Percentiles rank a stretch among this genome's conserved stretches.
Evolutionary conservation across 2,329 filamentous ascomycete genomes (phyloP).

Genomic region (Pochonia chlamydosporia): DNA sequence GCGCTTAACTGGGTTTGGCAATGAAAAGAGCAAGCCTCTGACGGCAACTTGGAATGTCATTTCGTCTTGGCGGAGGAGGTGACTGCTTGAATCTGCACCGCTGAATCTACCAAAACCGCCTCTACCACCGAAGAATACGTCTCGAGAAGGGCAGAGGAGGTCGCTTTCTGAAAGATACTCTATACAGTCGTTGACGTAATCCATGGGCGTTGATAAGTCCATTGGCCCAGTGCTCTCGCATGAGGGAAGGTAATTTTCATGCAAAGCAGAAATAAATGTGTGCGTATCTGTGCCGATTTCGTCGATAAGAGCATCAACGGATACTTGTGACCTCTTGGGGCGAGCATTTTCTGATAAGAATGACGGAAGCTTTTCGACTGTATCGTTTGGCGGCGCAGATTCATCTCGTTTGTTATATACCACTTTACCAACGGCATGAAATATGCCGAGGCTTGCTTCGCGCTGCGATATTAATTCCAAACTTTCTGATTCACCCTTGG

Average conservation of each 20-base stretch:
- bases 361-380: slow-evolving; percentile 50
- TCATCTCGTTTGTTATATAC: slow-evolving; percentile 90
- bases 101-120: slow-evolving; percentile 36
- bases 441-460: slow-evolving; percentile 86
- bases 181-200: slow-evolving; percentile 79
- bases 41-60: slow-evolving; percentile 90
- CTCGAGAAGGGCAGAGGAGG: slow-evolving; percentile 69
- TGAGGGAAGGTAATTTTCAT: slow-evolving; percentile 89
- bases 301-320: slow-evolving; percentile 74
- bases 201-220: slow-evolving; percentile 58
- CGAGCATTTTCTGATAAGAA: slow-evolving; percentile 53
- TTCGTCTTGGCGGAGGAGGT: slow-evolving; percentile 83
- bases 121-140: slow-evolving; percentile 59
- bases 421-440: slow-evolving; percentile 92
- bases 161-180: slow-evolving; percentile 85
- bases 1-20: slow-evolving; percentile 83
- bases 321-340: slow-evolving; percentile 58
- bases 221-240: slow-evolving; percentile 54
- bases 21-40: slow-evolving; percentile 74
- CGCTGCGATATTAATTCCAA: slow-evolving; percentile 77
- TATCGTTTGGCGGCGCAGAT: slow-evolving; percentile 31
- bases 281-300: slow-evolving; percentile 89
- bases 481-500: slow-evolving; percentile 71
- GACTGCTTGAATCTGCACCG: slow-evolving; percentile 56
- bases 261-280: slow-evolving; percentile 83